phyloP scores from a whole-genome alignment of 2,329 filamentous ascomycete species.

The Leptosphaerulina australis region DNA sequence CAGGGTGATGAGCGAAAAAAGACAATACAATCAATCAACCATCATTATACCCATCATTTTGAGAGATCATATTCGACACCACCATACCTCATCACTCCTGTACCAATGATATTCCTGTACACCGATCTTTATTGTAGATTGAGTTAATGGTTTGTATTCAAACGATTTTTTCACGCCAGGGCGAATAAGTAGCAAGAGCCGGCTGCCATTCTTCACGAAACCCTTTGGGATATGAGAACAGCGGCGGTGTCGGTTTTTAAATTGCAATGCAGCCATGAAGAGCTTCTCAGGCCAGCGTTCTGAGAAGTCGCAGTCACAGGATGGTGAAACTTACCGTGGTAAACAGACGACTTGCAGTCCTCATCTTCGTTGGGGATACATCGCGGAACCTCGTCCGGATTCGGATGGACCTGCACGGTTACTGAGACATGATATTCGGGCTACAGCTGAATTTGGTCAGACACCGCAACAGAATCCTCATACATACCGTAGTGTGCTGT shows the following conservation, averaged over 20 bases:
- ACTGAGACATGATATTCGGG: neutral
- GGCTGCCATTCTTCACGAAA: slow-evolving; percentile 31
- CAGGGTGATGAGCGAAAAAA: no score
- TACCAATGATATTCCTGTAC: slow-evolving; percentile 30
- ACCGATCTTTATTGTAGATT: slow-evolving; percentile 31
- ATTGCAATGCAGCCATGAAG: neutral
- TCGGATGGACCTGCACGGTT: neutral
- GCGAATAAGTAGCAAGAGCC: slow-evolving; percentile 32
- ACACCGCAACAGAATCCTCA: no score
- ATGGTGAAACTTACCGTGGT: slow-evolving; percentile 25
- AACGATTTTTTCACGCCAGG: slow-evolving; percentile 39
- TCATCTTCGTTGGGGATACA: slow-evolving; percentile 26
- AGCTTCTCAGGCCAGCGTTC: slow-evolving; percentile 19
- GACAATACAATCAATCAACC: no score
- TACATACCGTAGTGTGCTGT: neutral
- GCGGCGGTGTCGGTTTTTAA: slow-evolving; percentile 4
- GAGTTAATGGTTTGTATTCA: neutral
- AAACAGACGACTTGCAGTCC: slow-evolving; percentile 33
- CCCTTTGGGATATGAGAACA: slow-evolving; percentile 26
- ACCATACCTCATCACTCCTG: slow-evolving; percentile 29
- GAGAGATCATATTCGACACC: no score
- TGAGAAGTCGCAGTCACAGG: slow-evolving; percentile 9
- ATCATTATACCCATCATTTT: no score
- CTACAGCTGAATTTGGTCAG: neutral
- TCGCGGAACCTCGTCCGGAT: slow-evolving; percentile 16